Base-by-base conservation (phyloP, 1,284 basidiomycete genomes). In the Cutaneotrichosporon mucoides region DNA sequence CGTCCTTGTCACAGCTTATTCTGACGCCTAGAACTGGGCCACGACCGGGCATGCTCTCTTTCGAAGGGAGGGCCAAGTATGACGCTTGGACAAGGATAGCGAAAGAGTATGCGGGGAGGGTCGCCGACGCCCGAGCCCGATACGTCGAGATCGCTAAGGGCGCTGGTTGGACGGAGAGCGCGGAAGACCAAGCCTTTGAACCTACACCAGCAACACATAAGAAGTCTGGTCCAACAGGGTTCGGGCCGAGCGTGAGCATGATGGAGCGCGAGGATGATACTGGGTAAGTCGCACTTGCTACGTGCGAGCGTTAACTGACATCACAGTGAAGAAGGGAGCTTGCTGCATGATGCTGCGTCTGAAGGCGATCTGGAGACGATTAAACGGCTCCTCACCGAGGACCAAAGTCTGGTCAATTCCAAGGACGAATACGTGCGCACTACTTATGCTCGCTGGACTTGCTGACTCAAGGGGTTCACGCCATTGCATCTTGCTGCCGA, bases 401-500 rank as follows among this genome's bases (percentile, higher is more conserved):
- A 82, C 48, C 73, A 83, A 0, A 73, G 73, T 1, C 51, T 69
- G 7, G 76, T 86, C 57, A 77, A 86, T 66, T 73, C 75, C 33
- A 71, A 71, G 44, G 85, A 86, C 58, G 82, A 88, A 78, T 88
- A 84, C 78, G 90, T 92, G 73, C 73, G 76, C 72, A 11, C 15
- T 40, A 46, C 16, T 10, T 24, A 61, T 44, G 24, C 13, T 35
- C 2, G 11, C 34, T 12, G 12, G 36, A 49, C 16, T 15, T 50
- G 62, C 40, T 8, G 24, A 24, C 24, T 24, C 24, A 71, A 93
- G 89, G 91, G 89, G 38, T 92, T 89, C 72, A 89, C 91, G 0
- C 82, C 91, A 11, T 74, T 95, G 33, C 92, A 95, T 69, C 81
- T 94, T 0, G 91, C 92, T 1, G 85, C 85, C 15, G 92, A 95